phyloP scores from a whole-genome alignment of 176 grass and related monocot species.

The Stipa capillata region DNA sequence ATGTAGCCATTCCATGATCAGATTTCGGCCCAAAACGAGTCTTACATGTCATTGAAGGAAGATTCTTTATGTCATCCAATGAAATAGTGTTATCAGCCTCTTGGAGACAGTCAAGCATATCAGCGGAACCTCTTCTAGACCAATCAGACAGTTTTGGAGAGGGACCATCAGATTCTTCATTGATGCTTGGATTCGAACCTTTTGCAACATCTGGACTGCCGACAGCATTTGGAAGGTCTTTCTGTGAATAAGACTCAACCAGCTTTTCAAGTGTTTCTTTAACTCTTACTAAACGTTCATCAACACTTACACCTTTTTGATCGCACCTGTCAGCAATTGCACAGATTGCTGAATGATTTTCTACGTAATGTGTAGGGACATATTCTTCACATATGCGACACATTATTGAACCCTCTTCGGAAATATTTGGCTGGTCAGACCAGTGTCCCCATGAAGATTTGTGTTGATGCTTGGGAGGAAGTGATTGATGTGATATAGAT shows the following conservation, averaged over 20 bases:
- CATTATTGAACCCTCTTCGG: slow-evolving; percentile 98
- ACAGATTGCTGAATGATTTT: slow-evolving; percentile 86
- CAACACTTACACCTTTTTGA: slow-evolving; percentile 90
- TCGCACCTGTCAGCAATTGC: slow-evolving; percentile 94
- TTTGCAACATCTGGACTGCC: slow-evolving; percentile 67
- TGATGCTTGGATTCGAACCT: slow-evolving; percentile 70
- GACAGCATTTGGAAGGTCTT: slow-evolving; percentile 45
- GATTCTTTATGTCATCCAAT: slow-evolving; percentile 87
- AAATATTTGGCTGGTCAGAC: slow-evolving; percentile 87
- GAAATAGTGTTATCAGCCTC: slow-evolving; percentile 73
- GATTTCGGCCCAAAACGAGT: slow-evolving; percentile 93
- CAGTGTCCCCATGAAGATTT: slow-evolving; percentile 88
- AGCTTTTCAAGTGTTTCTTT: slow-evolving; percentile 86
- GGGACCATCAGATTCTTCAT: slow-evolving; percentile 80
- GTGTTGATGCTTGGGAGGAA: slow-evolving; percentile 73
- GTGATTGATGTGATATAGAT: slow-evolving; percentile 43
- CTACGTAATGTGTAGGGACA: slow-evolving; percentile 89
- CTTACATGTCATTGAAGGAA: slow-evolving; percentile 88
- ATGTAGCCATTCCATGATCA: slow-evolving; percentile 93
- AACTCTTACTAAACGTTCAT: slow-evolving; percentile 81
- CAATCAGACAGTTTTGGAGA: slow-evolving; percentile 91
- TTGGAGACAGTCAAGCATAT: slow-evolving; percentile 89
- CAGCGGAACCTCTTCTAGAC: slow-evolving; percentile 71
- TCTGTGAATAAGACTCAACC: slow-evolving; percentile 71
- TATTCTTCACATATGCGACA: slow-evolving; percentile 99